A percentile compares a stretch with the other conserved stretches of the same genome.
phyloP scores from a whole-genome alignment of 768 basidiomycete genomes.

The Lanmaoa rubissima region DNA sequence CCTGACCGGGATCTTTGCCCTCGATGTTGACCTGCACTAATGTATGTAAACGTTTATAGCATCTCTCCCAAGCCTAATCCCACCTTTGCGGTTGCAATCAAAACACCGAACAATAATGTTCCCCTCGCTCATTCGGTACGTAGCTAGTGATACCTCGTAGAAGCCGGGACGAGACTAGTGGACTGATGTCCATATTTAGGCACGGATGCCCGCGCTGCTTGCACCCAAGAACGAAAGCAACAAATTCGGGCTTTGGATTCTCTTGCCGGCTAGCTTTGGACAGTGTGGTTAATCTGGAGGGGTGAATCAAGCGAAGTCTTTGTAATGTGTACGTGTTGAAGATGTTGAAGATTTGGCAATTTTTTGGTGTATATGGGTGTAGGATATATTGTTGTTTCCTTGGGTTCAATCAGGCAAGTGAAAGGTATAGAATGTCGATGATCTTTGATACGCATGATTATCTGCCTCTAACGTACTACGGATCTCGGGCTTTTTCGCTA shows the following conservation, averaged over 20 bases:
- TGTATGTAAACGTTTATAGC: background rate
- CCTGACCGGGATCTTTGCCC: background rate
- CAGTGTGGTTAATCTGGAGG: no score
- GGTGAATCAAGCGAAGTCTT: background rate
- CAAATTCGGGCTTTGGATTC: slow-evolving; percentile 3
- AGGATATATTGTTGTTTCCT: background rate
- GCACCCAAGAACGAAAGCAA: background rate
- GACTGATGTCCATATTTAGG: background rate
- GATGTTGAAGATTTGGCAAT: background rate
- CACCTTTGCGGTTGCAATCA: slow-evolving; percentile 2
- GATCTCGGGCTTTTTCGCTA: no score
- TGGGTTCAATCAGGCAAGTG: no score
- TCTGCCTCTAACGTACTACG: no score
- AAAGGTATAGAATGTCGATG: no score
- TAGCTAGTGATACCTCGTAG: background rate
- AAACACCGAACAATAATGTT: background rate
- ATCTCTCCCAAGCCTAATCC: slow-evolving; percentile 7
- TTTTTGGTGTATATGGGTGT: background rate
- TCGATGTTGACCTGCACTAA: background rate
- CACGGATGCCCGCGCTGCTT: background rate
- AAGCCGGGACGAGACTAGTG: background rate
- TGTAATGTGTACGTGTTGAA: background rate
- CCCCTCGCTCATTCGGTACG: background rate
- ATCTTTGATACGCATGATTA: no score
- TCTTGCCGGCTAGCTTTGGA: background rate